These are phyloP conservation scores for Lachnellula subtilissima DNA, from an alignment of 2,329 filamentous ascomycete species.

Conservation along the genomic window DNA sequence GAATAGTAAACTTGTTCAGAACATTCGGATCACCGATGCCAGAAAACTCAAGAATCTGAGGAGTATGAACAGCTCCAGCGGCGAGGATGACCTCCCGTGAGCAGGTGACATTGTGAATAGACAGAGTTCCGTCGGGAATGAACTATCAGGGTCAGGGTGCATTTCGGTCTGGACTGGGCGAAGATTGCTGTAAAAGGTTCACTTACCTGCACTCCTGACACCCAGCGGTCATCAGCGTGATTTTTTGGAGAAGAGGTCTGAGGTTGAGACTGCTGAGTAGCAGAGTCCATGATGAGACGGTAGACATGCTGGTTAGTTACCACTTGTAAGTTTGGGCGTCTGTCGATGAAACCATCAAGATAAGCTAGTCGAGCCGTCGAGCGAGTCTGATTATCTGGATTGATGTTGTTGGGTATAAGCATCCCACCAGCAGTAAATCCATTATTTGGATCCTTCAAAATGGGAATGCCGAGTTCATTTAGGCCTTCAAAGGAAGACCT, in stretches of 20 bases:
- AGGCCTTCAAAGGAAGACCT: constrained; percentile 35
- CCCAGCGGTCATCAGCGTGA: constrained; percentile 11
- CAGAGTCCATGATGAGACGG: constrained; percentile 29
- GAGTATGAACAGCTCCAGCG: constrained; percentile 42
- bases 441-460: constrained; percentile 34
- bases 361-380: constrained; percentile 39
- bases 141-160: constrained; percentile 8
- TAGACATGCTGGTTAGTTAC: constrained; percentile 37
- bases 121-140: constrained; percentile 17
- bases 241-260: constrained; percentile 1
- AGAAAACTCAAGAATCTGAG: constrained; percentile 43
- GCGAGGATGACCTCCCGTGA: constrained; percentile 47
- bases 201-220: constrained; percentile 38
- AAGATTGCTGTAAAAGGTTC: background rate
- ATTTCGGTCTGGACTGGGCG: no score
- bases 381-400: constrained; percentile 37
- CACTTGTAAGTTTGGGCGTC: constrained; percentile 37
- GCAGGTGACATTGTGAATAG: constrained; percentile 32
- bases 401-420: constrained; percentile 36
- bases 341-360: constrained; percentile 32
- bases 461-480: constrained; percentile 34
- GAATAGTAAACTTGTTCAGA: constrained; percentile 40
- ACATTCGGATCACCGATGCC: constrained; percentile 40
- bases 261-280: constrained; percentile 24
- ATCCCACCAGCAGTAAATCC: constrained; percentile 35